A percentile compares a stretch with the other conserved stretches of the same genome.
Conservation (phyloP, 371 early-diverging fungal genomes). For the Nematocida sp. region DNA sequence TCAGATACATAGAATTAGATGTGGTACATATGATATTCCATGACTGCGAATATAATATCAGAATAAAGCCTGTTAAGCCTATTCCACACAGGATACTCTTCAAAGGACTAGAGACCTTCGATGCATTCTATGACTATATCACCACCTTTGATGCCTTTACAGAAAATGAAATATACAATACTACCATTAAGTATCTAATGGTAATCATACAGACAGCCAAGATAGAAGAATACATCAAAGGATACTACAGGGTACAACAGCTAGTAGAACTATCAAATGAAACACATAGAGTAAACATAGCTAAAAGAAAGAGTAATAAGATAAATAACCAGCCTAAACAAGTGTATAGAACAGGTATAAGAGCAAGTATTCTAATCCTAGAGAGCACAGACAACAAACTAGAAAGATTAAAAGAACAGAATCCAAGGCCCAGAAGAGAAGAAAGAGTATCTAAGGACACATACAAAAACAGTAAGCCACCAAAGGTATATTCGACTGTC, state of each 20-base stretch:
- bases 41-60: background rate
- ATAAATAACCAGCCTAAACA: no score
- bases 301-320: background rate
- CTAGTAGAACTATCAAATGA: constrained; percentile 14
- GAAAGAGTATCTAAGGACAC: no score
- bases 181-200: background rate
- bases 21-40: constrained; percentile 8
- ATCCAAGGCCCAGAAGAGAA: no score
- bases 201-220: background rate
- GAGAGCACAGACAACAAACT: no score
- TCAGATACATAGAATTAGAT: constrained; percentile 35
- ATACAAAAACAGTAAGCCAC: no score
- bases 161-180: background rate
- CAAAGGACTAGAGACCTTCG: background rate
- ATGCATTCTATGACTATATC: constrained; percentile 25
- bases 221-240: constrained; percentile 13
- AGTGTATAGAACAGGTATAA: no score
- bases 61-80: constrained; percentile 1
- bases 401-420: no score
- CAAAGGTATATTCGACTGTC: no score
- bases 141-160: background rate
- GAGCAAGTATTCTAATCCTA: no score
- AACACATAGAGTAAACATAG: background rate
- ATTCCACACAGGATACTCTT: constrained; percentile 18
- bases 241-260: constrained; percentile 2